Evolutionary conservation across 2,329 filamentous ascomycete genomes (phyloP).

Genomic region (Xylaria sp.): DNA sequence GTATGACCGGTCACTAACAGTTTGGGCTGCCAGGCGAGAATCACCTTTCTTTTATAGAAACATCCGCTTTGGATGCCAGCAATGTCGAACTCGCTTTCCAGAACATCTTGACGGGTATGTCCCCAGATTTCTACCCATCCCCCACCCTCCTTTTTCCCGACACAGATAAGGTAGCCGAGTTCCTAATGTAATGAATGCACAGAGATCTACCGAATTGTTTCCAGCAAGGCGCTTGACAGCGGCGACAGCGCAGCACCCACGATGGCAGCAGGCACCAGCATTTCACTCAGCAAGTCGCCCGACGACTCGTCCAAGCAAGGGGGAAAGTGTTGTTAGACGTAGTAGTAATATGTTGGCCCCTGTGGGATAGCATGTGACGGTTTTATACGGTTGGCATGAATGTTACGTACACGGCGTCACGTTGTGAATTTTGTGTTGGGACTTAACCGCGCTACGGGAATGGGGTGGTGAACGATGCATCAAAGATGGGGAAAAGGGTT

Average conservation of each 20-base stretch:
- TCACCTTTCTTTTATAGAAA: slow-evolving; percentile 98
- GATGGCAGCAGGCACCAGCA: slow-evolving; percentile 79
- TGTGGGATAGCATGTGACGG: slow-evolving; percentile 38
- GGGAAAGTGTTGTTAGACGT: slow-evolving; percentile 77
- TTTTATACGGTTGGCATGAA: slow-evolving; percentile 44
- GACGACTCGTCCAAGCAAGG: slow-evolving; percentile 77
- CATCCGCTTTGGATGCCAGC: slow-evolving; percentile 96
- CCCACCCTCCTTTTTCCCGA: slow-evolving; percentile 21
- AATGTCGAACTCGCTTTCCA: slow-evolving; percentile 99
- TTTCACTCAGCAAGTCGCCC: slow-evolving; percentile 85
- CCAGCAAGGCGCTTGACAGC: slow-evolving; percentile 93
- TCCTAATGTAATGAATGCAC: slow-evolving; percentile 28
- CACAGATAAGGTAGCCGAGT: slow-evolving; percentile 6
- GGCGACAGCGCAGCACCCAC: slow-evolving; percentile 82
- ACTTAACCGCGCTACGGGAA: slow-evolving; percentile 30
- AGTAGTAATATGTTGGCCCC: slow-evolving; percentile 26
- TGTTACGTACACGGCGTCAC: slow-evolving; percentile 45
- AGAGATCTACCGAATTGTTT: slow-evolving; percentile 99
- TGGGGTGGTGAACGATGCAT: slow-evolving; percentile 37
- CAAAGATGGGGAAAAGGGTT: slow-evolving; percentile 32
- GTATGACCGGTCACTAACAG: slow-evolving; percentile 35
- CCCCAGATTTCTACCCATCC: not conserved
- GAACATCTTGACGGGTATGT: slow-evolving; percentile 95
- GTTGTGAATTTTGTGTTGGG: slow-evolving; percentile 34
- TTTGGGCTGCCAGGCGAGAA: slow-evolving; percentile 75